phyloP scores from a whole-genome alignment of 1,284 basidiomycete species.

The Leccinum subrobustum region DNA sequence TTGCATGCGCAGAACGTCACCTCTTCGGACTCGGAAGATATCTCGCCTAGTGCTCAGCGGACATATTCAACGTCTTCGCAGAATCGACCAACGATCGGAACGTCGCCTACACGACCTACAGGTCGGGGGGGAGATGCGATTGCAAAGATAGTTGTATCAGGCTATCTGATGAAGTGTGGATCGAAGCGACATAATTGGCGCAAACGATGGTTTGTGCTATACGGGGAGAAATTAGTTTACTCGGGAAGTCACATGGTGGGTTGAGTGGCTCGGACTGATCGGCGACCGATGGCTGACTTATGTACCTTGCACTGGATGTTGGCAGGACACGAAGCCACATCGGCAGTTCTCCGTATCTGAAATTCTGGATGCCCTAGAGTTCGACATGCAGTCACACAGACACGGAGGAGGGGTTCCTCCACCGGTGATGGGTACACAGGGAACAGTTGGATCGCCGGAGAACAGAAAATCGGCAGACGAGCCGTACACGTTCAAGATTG shows the following conservation, averaged over 20 bases:
- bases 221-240: constrained; percentile 79
- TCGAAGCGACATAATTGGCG: constrained; percentile 92
- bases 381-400: constrained; percentile 55
- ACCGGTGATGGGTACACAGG: constrained; percentile 38
- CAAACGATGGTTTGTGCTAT: constrained; percentile 91
- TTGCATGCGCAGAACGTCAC: constrained; percentile 46
- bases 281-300: constrained; percentile 14
- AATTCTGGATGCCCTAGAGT: constrained; percentile 93
- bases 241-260: constrained; percentile 86
- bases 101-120: constrained; percentile 42
- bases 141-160: constrained; percentile 76
- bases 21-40: constrained; percentile 77
- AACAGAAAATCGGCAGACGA: constrained; percentile 40
- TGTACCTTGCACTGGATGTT: constrained; percentile 11
- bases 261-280: constrained; percentile 23
- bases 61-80: constrained; percentile 43
- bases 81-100: constrained; percentile 34
- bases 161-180: constrained; percentile 97
- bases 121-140: constrained; percentile 45
- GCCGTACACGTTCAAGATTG: constrained; percentile 85
- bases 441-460: constrained; percentile 35
- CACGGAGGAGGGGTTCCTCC: constrained; percentile 32
- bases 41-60: constrained; percentile 42
- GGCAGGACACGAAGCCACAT: constrained; percentile 83
- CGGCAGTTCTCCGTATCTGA: constrained; percentile 82